phyloP scores from a whole-genome alignment of 2,329 filamentous ascomycete genomes.

The Aspergillus persii region DNA sequence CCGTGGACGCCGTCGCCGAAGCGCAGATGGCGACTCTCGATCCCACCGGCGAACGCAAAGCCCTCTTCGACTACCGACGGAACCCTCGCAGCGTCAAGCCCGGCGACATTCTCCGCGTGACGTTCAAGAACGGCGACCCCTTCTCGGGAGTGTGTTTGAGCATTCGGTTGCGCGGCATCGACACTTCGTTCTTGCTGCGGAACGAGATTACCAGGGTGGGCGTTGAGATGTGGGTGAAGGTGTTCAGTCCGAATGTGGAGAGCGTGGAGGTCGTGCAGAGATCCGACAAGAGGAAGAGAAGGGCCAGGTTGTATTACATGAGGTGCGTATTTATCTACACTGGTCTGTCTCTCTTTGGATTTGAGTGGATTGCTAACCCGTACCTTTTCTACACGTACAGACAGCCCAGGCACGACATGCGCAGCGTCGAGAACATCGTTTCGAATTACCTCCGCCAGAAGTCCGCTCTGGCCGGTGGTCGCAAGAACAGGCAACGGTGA shows the following conservation, averaged over 20 bases:
- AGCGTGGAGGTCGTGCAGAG: slow-evolving; percentile 93
- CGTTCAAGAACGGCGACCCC: slow-evolving; percentile 78
- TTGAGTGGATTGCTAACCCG: slow-evolving; percentile 9
- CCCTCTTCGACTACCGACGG: slow-evolving; percentile 69
- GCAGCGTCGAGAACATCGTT: slow-evolving; percentile 79
- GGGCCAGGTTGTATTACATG: slow-evolving; percentile 89
- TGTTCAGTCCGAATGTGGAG: slow-evolving; percentile 85
- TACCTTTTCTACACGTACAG: slow-evolving; percentile 25
- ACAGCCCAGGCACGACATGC: slow-evolving; percentile 81
- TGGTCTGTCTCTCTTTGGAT: not conserved
- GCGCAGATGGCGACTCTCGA: slow-evolving; percentile 74
- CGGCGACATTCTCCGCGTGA: slow-evolving; percentile 89
- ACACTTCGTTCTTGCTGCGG: slow-evolving; percentile 82
- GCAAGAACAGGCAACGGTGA: slow-evolving; percentile 17
- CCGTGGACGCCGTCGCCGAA: slow-evolving; percentile 65
- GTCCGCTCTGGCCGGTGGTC: slow-evolving; percentile 41
- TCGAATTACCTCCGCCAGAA: slow-evolving; percentile 60
- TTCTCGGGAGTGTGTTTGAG: slow-evolving; percentile 86
- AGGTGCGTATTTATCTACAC: slow-evolving; percentile 46
- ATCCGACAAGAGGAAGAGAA: slow-evolving; percentile 75
- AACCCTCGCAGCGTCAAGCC: slow-evolving; percentile 77
- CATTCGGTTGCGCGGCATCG: slow-evolving; percentile 82
- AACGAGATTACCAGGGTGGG: slow-evolving; percentile 83
- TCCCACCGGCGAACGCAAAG: slow-evolving; percentile 75
- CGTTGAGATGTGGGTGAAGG: slow-evolving; percentile 97